Percentiles rank a stretch among this genome's conserved stretches.
phyloP scores from a whole-genome alignment of 140 eudicot species.

The Ambrosia hybrid region DNA sequence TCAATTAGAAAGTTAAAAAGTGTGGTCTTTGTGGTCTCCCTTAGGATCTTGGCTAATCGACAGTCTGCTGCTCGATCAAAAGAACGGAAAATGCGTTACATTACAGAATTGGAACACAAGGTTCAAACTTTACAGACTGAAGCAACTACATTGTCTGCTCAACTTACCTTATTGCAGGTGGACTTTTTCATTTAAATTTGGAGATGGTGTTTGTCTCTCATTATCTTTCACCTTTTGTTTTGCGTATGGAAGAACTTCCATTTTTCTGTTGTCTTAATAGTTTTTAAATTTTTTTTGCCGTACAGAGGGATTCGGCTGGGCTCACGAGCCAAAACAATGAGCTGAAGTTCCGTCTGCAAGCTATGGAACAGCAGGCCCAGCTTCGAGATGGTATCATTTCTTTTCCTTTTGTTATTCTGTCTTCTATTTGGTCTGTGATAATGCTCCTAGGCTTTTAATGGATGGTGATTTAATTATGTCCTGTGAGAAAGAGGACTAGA shows the following conservation, averaged over 20 bases:
- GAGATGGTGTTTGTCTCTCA: neutral
- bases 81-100: slow-evolving; percentile 85
- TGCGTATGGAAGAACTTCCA: neutral
- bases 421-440: neutral
- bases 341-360: slow-evolving; percentile 89
- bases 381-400: slow-evolving; percentile 75
- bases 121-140: slow-evolving; percentile 97
- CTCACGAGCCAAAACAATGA: slow-evolving; percentile 77
- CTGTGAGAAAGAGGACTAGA: neutral
- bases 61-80: slow-evolving; percentile 98
- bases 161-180: slow-evolving; percentile 86
- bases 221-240: neutral
- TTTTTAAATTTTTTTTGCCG: neutral
- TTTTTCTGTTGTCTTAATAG: neutral
- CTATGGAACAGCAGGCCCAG: slow-evolving; percentile 97
- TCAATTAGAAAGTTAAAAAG: neutral
- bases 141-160: slow-evolving; percentile 98
- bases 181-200: slow-evolving; percentile 1
- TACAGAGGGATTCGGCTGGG: slow-evolving; percentile 88
- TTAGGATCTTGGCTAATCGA: slow-evolving; percentile 92
- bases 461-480: neutral
- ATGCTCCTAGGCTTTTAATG: neutral
- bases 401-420: neutral
- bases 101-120: slow-evolving; percentile 87
- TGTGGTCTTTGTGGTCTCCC: neutral